Evolutionary conservation across 305 asterid genomes (phyloP).

Genomic region (Andrographis paniculata): DNA sequence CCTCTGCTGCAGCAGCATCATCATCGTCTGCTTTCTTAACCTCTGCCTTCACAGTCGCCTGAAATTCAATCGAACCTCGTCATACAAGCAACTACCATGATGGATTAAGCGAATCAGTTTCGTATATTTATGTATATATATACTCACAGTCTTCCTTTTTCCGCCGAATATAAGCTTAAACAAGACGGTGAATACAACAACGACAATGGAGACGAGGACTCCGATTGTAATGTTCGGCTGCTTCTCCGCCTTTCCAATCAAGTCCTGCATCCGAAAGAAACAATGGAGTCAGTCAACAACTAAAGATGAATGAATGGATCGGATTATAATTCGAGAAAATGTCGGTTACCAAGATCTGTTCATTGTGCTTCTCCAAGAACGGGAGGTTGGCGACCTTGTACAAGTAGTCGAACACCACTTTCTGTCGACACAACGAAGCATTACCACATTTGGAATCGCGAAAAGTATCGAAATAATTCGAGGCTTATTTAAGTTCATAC

Average conservation of each 20-base stretch:
- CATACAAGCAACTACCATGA: too few species aligned
- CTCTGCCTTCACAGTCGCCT: slow-evolving; percentile 49
- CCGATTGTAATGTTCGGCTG: slow-evolving; percentile 77
- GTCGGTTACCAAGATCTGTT: slow-evolving; percentile 50
- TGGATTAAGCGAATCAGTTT: too few species aligned
- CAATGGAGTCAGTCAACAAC: not conserved
- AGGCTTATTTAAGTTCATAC: slow-evolving; percentile 22
- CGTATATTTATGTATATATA: not conserved
- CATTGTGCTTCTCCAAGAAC: slow-evolving; percentile 61
- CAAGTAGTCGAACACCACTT: slow-evolving; percentile 57
- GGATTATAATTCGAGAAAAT: too few species aligned
- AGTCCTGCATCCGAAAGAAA: slow-evolving; percentile 39
- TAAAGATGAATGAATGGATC: not conserved
- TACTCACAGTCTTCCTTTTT: slow-evolving; percentile 67
- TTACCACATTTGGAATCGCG: not conserved
- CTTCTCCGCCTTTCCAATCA: slow-evolving; percentile 77
- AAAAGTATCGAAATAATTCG: not conserved
- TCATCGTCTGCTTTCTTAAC: slow-evolving; percentile 33
- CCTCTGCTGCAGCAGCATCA: slow-evolving; percentile 40
- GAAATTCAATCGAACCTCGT: too few species aligned
- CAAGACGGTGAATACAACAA: slow-evolving; percentile 43
- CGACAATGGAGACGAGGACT: slow-evolving; percentile 37
- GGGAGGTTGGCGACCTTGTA: slow-evolving; percentile 81
- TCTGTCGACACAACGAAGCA: slow-evolving; percentile 29
- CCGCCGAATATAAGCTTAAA: slow-evolving; percentile 58